Evolutionary conservation across 345 rosid species (phyloP).

Genomic region (Camelina neglecta): DNA sequence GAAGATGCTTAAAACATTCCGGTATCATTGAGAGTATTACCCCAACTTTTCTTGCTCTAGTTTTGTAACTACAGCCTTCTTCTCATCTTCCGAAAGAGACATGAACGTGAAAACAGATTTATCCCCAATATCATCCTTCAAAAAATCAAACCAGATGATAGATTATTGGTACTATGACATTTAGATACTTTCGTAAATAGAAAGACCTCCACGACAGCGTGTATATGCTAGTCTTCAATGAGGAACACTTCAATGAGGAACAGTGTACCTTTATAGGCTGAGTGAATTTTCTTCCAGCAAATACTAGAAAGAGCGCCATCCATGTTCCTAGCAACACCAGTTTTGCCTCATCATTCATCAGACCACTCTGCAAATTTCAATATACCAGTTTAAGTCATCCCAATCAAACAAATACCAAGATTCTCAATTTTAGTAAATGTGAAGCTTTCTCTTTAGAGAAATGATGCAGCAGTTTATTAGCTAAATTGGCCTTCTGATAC

Average conservation of each 20-base stretch:
- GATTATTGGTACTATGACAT: conserved; percentile 17
- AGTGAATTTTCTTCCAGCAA: conserved; percentile 93
- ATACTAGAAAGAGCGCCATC: conserved; percentile 79
- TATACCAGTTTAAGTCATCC: background rate
- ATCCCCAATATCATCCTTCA: conserved; percentile 95
- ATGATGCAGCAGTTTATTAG: background rate
- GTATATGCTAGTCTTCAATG: background rate
- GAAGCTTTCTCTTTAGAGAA: conserved; percentile 2
- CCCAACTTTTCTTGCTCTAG: conserved; percentile 62
- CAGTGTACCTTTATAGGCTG: conserved; percentile 81
- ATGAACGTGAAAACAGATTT: conserved; percentile 91
- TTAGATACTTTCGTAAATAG: background rate
- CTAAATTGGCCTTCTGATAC: background rate
- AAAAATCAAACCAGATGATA: conserved; percentile 23
- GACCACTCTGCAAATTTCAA: conserved; percentile 60
- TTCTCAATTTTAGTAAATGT: background rate
- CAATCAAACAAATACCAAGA: background rate
- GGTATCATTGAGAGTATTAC: background rate
- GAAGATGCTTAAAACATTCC: conserved; percentile 16
- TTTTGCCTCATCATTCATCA: conserved; percentile 78
- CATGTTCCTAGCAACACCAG: conserved; percentile 75
- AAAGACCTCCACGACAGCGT: conserved; percentile 19
- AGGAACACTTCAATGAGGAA: conserved; percentile 3
- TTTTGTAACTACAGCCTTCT: conserved; percentile 66
- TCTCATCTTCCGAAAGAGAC: conserved; percentile 72